Base-by-base conservation (phyloP, 2,329 filamentous ascomycete genomes). In the Beauveria asiatica region DNA sequence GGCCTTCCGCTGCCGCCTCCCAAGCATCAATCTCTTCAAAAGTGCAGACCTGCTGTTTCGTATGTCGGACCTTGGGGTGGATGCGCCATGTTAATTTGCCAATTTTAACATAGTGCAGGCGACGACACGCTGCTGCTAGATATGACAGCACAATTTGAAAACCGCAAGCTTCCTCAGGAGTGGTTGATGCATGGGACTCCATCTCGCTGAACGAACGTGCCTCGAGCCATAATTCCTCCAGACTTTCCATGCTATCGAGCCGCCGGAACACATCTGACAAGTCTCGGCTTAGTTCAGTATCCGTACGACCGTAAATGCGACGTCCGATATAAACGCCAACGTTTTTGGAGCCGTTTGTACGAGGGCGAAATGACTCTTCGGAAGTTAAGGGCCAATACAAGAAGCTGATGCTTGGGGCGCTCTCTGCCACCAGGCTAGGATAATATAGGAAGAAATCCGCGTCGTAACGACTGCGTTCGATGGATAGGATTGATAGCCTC, bases 341-440 rank as follows among this genome's bases (percentile, higher is more conserved):
- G 33, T 1, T 37, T 37, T 6, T 37, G 33, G 0, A 2, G 11
- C 2, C 13, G 33, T 16, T 16, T 11, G 13, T 37, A 11, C 11
- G 11, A 13, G 1, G 33, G 0, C 0, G 4, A 37, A 5, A 2
- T 4, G 16, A 6, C 5, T 1, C 30, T 3, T 11, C 11, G 0
- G 11, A 37, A 5, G 0, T 27, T 8, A 3, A 27, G 25, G 25
- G 25, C 25, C 30, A 4, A 11, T 10, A 1, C 10, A 11, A 33
- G 10, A 33, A 4, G 5, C 3, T 5, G 30, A 44, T 44, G 8
- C 19, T 44, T 11, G 9, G n/a, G n/a, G 10, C n/a, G 17, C 42
- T 44, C 42, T 19, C 42, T n/a, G 19, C 16, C 3, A 23, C 1
- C 16, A 7, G 13, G 39, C 5, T 5, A 16, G 10, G 16, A 42